Percentiles rank a stretch among this genome's conserved stretches.
Conservation (phyloP, 164 flowering plant species). For the Macadamia tetraphylla region DNA sequence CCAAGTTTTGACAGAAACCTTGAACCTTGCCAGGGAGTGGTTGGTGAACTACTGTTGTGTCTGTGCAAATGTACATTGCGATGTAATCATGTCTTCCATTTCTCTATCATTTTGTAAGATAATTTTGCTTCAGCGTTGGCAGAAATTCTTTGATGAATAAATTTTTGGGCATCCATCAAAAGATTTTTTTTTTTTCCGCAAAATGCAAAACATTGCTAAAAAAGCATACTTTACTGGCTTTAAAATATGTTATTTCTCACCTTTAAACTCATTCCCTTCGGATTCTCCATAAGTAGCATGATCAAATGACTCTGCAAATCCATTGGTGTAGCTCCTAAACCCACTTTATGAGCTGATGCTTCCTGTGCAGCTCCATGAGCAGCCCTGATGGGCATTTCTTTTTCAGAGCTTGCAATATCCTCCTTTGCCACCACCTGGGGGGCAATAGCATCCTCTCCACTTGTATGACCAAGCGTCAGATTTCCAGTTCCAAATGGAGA, state of each 20-base stretch:
- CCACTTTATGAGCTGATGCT: conserved; percentile 25
- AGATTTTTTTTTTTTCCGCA: too few relatives aligned
- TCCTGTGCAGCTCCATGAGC: conserved; percentile 20
- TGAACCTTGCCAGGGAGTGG: too few relatives aligned
- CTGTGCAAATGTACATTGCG: too few relatives aligned
- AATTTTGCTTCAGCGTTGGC: too few relatives aligned
- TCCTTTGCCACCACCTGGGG: conserved; percentile 30
- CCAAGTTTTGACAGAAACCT: too few relatives aligned
- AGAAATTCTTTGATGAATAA: too few relatives aligned
- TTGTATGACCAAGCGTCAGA: conserved; percentile 23
- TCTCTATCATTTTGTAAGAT: too few relatives aligned
- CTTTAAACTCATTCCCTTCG: conserved; percentile 84
- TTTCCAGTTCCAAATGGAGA: conserved; percentile 55
- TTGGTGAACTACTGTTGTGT: too few relatives aligned
- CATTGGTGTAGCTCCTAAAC: conserved; percentile 27
- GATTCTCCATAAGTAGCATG: conserved; percentile 55
- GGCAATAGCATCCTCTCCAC: conserved; percentile 30
- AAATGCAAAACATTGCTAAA: too few relatives aligned
- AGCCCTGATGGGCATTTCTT: conserved; percentile 37
- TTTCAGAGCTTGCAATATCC: conserved; percentile 38
- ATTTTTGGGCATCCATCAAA: too few relatives aligned
- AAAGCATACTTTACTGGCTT: too few relatives aligned
- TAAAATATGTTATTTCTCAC: conserved; percentile 22
- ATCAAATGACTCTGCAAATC: conserved; percentile 59
- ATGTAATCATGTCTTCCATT: too few relatives aligned